Base-by-base conservation (phyloP, 208 protist genomes). In the Cochliopodium minus region DNA sequence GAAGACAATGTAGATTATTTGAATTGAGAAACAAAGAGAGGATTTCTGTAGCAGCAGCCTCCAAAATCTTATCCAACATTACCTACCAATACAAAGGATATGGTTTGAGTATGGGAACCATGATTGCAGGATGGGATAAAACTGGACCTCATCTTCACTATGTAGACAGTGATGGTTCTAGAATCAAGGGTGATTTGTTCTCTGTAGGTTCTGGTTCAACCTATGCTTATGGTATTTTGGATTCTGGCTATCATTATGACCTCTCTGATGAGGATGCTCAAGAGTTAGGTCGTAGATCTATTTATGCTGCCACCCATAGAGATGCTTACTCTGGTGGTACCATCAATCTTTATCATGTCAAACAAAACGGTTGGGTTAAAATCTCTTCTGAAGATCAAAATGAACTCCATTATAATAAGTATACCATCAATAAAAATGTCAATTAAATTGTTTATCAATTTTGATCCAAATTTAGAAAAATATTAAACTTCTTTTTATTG, bases 51-150 rank as follows among this genome's bases (percentile, higher is more conserved):
- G 81, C 90, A 5, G 93, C 93, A 30, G 96, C 96, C 5, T 97
- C 90, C 23, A 99, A 99, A 78, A 82, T 99, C n/a, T 72, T 99
- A 26, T 75, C 82, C 29, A 98, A 98, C 76, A 98, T 97, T 65
- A 85, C 97, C 11, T 98, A 97, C 69, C 38, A 69, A 9, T 99
- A 99, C 77, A 88, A 89, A 45, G 90, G 92, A 62, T 80, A 94
- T 34, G 90, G 85, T 23, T 76, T 99, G 23, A 91, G 79, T 25
- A 93, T 99, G 85, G 92, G 92, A 42, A 95, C 91, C 13, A 96
- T 97, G 91, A 79, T 97, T 56, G 85, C 86, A 35, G 91, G 91
- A 39, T 96, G 87, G 85, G 90, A 96, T 60, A 78, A 92, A 62
- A 87, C 82, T 64, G 93, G 90, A 1, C 93, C 94, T 6, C 73